Evolutionary conservation across 257 asterid species (phyloP), one percentile per base, ranked within the genome.

Genomic region (Solanum chaucha): DNA sequence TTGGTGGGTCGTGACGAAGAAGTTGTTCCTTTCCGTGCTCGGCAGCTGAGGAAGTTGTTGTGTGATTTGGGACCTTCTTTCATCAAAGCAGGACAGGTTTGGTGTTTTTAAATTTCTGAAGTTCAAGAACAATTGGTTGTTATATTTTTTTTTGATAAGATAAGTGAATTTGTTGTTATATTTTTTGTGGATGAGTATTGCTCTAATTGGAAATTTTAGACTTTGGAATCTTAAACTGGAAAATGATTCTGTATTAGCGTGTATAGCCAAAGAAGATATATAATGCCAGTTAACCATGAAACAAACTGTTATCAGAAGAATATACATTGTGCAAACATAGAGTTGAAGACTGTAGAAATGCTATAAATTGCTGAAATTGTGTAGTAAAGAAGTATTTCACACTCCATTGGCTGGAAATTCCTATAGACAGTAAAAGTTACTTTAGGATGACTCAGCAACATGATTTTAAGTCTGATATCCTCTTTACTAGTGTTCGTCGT

Each of bases 51-150:
- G 91, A 93, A 93, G 89, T 93, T 97, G 87, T 93, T 97, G 83
- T 97, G 99, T 89, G 98, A 97, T 90, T 87, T 97, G 92, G 99
- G 99, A 73, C 99, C 99, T 88, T 96, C 99, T 89, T 97, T 97
- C 91, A 96, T 97, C 92, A 97, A 97, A 93, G 99, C 99, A 90
- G 99, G 99, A 82, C 99, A 97, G 99, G 99, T 97, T n/a, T 82
- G 96, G 75, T 87, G 83, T 65, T 82, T 85, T 86, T 19, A 81
- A 30, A 81, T 81, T 28, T 81, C 68, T 48, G 3, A 81, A 81
- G 68, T 81, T 48, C 41, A 48, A 41, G 59, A 74, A 59, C 59
- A 38, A 80, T 87, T 32, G 74, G 72, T 83, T 82, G 8, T 32
- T 73, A 14, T 75, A 40, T 55, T 86, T 34, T 35, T 73, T 41